Evolutionary conservation across 257 asterid species (phyloP), one percentile per base, ranked within the genome.

Genomic region (Coffea eugenioides): DNA sequence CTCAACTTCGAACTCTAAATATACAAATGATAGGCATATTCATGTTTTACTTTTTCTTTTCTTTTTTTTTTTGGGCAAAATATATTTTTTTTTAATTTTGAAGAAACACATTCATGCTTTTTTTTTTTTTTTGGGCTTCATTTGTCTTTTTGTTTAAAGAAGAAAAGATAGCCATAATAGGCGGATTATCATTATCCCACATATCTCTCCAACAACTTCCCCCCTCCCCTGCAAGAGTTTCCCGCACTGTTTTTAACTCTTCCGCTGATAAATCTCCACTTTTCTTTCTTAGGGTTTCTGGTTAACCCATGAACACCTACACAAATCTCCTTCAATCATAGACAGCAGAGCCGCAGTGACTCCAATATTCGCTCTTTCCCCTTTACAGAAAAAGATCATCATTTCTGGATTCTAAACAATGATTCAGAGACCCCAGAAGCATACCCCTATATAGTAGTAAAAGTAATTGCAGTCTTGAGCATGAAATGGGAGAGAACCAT

Each of bases 381-480:
- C 71, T 61, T 12, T 20, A 4, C 25, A 3, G 1, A 18, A 18
- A 57, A 61, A 69, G 68, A 71, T 81, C 39, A 23, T 67, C 6
- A 34, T 64, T 73, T 34, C 59, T 21, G 27, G 62, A 31, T 31
- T 31, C 34, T 31, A 31, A 31, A 31, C 45, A 68, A 21, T 39
- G 78, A 23, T 75, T 75, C 20, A 2, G 7, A 1, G 23, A 20
- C 41, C 21, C 72, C 57, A 31, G 48, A 62, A 48, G n/a, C 12
- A 31, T 14, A 46, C 67, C 51, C 5, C 3, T 51, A 70, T 51
- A 56, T 51, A 51, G 16, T 36, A n/a, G 20, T 14, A 25, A 34
- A 36, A 76, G 74, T 18, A 64, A 66, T 87, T 90, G 94, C 90
- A 90, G 82, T 82, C 92, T 39, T 59, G 87, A 87, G 72, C 87